phyloP scores from a whole-genome alignment of 2,329 filamentous ascomycete species.

The Colletotrichum cereale region DNA sequence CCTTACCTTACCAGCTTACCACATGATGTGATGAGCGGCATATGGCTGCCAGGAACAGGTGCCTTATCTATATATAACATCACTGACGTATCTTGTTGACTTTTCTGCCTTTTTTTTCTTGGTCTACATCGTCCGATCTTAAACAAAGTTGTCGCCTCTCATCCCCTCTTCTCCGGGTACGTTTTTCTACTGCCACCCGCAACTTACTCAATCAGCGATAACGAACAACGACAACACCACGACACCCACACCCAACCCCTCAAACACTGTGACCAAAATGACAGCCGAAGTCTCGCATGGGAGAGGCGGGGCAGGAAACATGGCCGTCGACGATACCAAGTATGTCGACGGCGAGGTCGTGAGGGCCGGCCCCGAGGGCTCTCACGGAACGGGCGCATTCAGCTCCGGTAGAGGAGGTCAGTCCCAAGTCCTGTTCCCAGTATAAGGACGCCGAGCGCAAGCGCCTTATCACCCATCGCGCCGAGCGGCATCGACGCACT shows the following conservation, averaged over 20 bases:
- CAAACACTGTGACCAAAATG: slow-evolving; percentile 47
- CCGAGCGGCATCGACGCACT: slow-evolving; percentile 27
- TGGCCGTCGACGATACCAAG: slow-evolving; percentile 67
- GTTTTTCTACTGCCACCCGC: slow-evolving; percentile 2
- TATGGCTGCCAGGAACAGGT: slow-evolving; percentile 27
- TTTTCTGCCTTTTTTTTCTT: neutral
- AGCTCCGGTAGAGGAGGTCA: slow-evolving; percentile 71
- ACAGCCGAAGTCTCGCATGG: slow-evolving; percentile 68
- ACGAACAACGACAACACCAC: neutral
- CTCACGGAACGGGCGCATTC: slow-evolving; percentile 69
- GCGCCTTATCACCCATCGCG: neutral
- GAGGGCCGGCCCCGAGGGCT: slow-evolving; percentile 65
- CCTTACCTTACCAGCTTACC: slow-evolving; percentile 3
- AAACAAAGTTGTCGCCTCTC: slow-evolving; percentile 19
- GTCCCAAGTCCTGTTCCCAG: slow-evolving; percentile 36
- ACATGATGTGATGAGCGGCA: slow-evolving; percentile 36
- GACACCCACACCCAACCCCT: neutral
- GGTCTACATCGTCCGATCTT: neutral
- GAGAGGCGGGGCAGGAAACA: slow-evolving; percentile 73
- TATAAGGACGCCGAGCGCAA: slow-evolving; percentile 8
- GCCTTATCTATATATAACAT: slow-evolving; percentile 37
- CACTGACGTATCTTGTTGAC: slow-evolving; percentile 37
- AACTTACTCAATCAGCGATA: neutral
- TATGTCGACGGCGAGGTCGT: slow-evolving; percentile 75
- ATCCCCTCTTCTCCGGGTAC: neutral